phyloP scores from a whole-genome alignment of 2,329 filamentous ascomycete species.

The Scorias spongiosa region DNA sequence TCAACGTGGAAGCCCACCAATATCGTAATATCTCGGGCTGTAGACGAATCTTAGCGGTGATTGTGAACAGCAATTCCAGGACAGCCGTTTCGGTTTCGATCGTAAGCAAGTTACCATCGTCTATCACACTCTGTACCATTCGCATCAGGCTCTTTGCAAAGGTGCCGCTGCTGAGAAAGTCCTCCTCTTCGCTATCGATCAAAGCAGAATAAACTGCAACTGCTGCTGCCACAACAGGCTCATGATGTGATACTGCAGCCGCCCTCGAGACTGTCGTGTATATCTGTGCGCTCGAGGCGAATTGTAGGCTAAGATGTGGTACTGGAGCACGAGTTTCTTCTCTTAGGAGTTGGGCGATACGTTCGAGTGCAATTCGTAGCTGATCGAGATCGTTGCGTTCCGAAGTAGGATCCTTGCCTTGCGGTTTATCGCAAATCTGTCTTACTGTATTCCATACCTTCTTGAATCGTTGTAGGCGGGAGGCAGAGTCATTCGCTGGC shows the following conservation, averaged over 20 bases:
- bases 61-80: slow-evolving; percentile 86
- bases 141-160: slow-evolving; percentile 83
- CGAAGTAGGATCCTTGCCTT: slow-evolving; percentile 24
- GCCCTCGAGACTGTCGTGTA: slow-evolving; percentile 85
- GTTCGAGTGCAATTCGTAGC: slow-evolving; percentile 39
- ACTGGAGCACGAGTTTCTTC: slow-evolving; percentile 80
- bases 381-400: slow-evolving; percentile 29
- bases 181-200: slow-evolving; percentile 92
- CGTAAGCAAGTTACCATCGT: slow-evolving; percentile 55
- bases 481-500: slow-evolving; percentile 38
- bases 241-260: slow-evolving; percentile 68
- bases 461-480: slow-evolving; percentile 47
- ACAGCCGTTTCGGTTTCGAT: slow-evolving; percentile 75
- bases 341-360: slow-evolving; percentile 53
- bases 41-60: slow-evolving; percentile 87
- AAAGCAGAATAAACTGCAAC: slow-evolving; percentile 79
- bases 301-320: slow-evolving; percentile 82
- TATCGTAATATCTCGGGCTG: slow-evolving; percentile 74
- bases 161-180: slow-evolving; percentile 70
- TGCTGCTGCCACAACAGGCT: slow-evolving; percentile 70
- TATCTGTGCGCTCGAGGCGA: slow-evolving; percentile 71
- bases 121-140: slow-evolving; percentile 64
- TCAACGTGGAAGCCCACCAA: slow-evolving; percentile 58
- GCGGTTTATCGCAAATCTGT: slow-evolving; percentile 46
- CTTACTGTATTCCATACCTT: slow-evolving; percentile 44